Evolutionary conservation across 306 rosid genomes (phyloP), one percentile per base, ranked within the genome.

Genomic region (Malus orientalis): DNA sequence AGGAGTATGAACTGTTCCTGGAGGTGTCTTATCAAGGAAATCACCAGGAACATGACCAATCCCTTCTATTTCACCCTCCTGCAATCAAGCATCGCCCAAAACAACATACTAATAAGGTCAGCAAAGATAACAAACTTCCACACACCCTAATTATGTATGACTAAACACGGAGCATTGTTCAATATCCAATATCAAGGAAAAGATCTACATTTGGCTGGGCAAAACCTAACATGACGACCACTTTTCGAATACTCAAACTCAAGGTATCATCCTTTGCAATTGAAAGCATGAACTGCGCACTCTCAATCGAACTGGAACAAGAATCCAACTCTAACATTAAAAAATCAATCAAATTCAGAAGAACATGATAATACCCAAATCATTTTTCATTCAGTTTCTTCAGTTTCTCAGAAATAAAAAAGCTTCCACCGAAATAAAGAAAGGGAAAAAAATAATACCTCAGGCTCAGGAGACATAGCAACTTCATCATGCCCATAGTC

Each of bases 381-480:
- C 30, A 25, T 19, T 19, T 25, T 53, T 15, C 6, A 9, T 51
- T 65, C 19, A 40, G 9, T 9, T 63, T n/a, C 44, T 53, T 27
- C 60, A 73, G 32, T 73, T 36, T 36, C 58, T 29, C 15, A 71
- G 27, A 20, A 18, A 62, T 23, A 20, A 47, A 75, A 69, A 49
- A 33, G 55, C 33, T 42, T n/a, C n/a, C 29, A 57, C 30, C 42
- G 8, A 32, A 19, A 10, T 29, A 44, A 5, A 32, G 5, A 58
- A 70, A 29, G 36, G 6, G 10, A n/a, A 9, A 23, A n/a, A 67
- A 6, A 70, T 29, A 69, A 51, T 78, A 94, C 98, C 98, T 92
- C 98, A 27, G 93, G 86, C 74, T 92, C 98, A 20, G 98, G 98
- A 61, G 97, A 95, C 96, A 95, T 90, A 18, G 98, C 94, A 36